Evolutionary conservation across 2,329 filamentous ascomycete species (phyloP).

Genomic region (Talaromyces sp.): DNA sequence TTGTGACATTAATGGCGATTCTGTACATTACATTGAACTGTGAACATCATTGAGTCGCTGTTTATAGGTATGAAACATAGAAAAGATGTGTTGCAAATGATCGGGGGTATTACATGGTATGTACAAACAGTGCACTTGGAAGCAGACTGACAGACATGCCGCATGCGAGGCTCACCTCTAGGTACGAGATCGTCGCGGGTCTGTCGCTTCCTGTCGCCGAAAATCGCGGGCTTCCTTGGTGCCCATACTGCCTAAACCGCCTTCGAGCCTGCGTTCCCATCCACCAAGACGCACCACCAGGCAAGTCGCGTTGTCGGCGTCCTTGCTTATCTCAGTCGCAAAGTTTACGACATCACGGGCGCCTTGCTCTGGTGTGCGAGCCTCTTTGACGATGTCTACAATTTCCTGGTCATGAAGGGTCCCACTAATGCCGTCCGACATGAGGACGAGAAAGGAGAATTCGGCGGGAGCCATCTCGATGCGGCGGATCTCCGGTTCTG

Average conservation of each 20-base stretch:
- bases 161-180: conserved; percentile 20
- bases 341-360: conserved; percentile 76
- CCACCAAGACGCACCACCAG: conserved; percentile 61
- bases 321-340: conserved; percentile 74
- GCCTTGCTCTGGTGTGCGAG: conserved; percentile 82
- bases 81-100: background rate
- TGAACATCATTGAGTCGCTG: background rate
- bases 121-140: conserved; percentile 1
- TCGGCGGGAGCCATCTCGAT: conserved; percentile 77
- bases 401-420: conserved; percentile 89
- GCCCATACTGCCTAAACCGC: conserved; percentile 80
- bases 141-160: no score
- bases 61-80: background rate
- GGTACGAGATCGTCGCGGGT: conserved; percentile 68
- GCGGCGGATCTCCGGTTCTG: conserved; percentile 82
- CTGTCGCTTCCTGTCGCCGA: conserved; percentile 71
- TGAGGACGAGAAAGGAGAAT: conserved; percentile 82
- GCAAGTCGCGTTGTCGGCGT: conserved; percentile 62
- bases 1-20: background rate
- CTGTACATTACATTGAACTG: background rate
- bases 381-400: conserved; percentile 92
- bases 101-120: background rate
- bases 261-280: conserved; percentile 65
- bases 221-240: conserved; percentile 90
- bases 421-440: conserved; percentile 84